A percentile compares a stretch with the other conserved stretches of the same genome.
These are phyloP conservation scores for Didymella arachidicola DNA, from an alignment of 2,329 filamentous ascomycete genomes.

Conservation along the genomic window DNA sequence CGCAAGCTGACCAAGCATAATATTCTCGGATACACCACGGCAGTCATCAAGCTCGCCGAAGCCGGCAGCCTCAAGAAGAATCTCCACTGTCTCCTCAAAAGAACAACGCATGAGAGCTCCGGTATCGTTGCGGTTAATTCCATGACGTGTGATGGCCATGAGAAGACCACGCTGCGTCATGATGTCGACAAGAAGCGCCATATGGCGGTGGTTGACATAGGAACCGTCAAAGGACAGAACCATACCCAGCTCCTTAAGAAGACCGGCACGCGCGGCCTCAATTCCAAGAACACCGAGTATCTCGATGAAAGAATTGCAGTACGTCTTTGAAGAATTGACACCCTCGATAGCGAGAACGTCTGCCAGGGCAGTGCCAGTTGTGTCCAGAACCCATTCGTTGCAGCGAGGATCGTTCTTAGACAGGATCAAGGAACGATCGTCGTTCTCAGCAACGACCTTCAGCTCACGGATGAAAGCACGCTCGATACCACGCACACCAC, in stretches of 20 bases:
- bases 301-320: constrained; percentile 95
- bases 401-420: constrained; percentile 77
- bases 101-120: constrained; percentile 99
- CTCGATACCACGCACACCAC: constrained; percentile 87
- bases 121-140: constrained; percentile 97
- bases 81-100: constrained; percentile 99
- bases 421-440: constrained; percentile 76
- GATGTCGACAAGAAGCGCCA: constrained; percentile 92
- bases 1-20: constrained; percentile 96
- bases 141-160: constrained; percentile 96
- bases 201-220: constrained; percentile 98
- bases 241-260: constrained; percentile 87
- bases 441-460: constrained; percentile 62
- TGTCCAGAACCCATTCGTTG: constrained; percentile 96
- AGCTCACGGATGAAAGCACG: constrained; percentile 83
- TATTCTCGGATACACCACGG: constrained; percentile 96
- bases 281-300: constrained; percentile 95
- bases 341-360: constrained; percentile 86
- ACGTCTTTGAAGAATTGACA: constrained; percentile 84
- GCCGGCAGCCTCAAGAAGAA: constrained; percentile 92
- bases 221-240: constrained; percentile 98
- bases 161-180: constrained; percentile 96
- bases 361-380: constrained; percentile 85
- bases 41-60: constrained; percentile 97
- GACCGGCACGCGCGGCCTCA: constrained; percentile 85